A percentile compares a stretch with the other conserved stretches of the same genome.
phyloP scores from a whole-genome alignment of 2,329 filamentous ascomycete genomes.

The Cladosporium halotolerans region DNA sequence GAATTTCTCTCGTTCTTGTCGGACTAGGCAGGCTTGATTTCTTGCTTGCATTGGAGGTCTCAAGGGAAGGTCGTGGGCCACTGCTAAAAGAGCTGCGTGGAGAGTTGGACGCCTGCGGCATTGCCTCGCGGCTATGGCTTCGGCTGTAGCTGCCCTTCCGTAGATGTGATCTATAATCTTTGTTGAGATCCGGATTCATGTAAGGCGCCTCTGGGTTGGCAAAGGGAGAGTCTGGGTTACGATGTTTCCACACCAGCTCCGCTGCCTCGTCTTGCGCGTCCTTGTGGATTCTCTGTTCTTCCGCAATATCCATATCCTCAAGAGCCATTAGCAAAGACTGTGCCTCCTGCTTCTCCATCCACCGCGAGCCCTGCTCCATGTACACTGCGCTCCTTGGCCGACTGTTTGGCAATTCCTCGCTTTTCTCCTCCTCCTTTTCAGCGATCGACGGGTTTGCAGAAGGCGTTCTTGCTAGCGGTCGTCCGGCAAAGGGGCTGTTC shows the following conservation, averaged over 20 bases:
- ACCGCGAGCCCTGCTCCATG: constrained; percentile 65
- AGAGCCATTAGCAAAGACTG: constrained; percentile 64
- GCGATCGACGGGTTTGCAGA: not conserved
- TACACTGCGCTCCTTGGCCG: constrained; percentile 63
- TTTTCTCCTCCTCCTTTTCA: constrained; percentile 5
- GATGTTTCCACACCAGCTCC: constrained; percentile 71
- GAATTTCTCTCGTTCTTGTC: not conserved
- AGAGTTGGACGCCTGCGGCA: not conserved
- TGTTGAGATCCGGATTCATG: constrained; percentile 28
- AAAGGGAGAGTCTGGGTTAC: constrained; percentile 61
- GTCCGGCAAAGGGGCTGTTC: constrained; percentile 26
- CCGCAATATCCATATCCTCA: constrained; percentile 64
- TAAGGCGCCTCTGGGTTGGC: constrained; percentile 43
- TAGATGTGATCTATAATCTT: constrained; percentile 59
- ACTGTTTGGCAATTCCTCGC: constrained; percentile 44
- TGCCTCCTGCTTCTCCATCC: constrained; percentile 77
- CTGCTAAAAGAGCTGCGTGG: constrained; percentile 4
- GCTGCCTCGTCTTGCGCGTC: constrained; percentile 71
- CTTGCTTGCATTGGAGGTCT: not conserved
- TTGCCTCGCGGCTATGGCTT: constrained; percentile 34
- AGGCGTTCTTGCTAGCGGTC: constrained; percentile 23
- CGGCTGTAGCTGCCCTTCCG: constrained; percentile 65
- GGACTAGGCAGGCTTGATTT: constrained; percentile 12
- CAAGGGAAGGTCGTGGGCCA: constrained; percentile 9
- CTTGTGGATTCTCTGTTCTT: constrained; percentile 58